Conservation (phyloP, 352 stramenopile species). For the Blastocystis sp. region DNA sequence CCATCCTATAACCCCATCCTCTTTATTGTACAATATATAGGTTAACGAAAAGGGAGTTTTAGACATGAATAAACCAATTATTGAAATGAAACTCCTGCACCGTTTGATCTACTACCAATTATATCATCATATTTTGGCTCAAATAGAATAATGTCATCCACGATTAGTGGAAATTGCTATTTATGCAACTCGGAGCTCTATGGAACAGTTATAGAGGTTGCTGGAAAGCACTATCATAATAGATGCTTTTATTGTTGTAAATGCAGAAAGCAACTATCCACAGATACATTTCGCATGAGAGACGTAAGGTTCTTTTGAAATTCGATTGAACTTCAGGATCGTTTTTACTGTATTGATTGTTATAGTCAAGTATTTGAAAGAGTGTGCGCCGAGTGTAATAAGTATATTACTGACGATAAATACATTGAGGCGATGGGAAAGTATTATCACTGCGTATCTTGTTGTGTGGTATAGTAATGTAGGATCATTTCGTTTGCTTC, state of each 20-base stretch:
- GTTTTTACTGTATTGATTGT: slow-evolving; percentile 38
- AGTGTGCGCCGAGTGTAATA: slow-evolving; percentile 10
- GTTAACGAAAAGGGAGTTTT: slow-evolving; percentile 49
- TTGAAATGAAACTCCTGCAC: slow-evolving; percentile 3
- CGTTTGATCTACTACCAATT: neutral
- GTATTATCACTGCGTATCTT: slow-evolving; percentile 12
- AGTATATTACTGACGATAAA: slow-evolving; percentile 45
- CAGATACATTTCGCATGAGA: slow-evolving; percentile 31
- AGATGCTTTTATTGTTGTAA: slow-evolving; percentile 51
- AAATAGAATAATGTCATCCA: neutral
- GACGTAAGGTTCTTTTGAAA: neutral
- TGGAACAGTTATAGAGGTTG: slow-evolving; percentile 7
- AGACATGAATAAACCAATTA: neutral
- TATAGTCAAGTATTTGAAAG: slow-evolving; percentile 46
- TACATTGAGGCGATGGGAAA: slow-evolving; percentile 43
- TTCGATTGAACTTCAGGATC: neutral
- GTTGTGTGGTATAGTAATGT: neutral
- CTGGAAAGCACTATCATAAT: slow-evolving; percentile 29
- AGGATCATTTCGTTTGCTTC: slow-evolving; percentile 57
- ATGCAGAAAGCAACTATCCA: slow-evolving; percentile 9
- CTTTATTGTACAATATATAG: slow-evolving; percentile 42
- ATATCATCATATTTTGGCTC: neutral
- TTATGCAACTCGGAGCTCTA: slow-evolving; percentile 54
- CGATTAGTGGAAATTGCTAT: slow-evolving; percentile 25
- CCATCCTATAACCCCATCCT: slow-evolving; percentile 22